phyloP scores from a whole-genome alignment of 352 stramenopile species.

The Albugo laibachii region DNA sequence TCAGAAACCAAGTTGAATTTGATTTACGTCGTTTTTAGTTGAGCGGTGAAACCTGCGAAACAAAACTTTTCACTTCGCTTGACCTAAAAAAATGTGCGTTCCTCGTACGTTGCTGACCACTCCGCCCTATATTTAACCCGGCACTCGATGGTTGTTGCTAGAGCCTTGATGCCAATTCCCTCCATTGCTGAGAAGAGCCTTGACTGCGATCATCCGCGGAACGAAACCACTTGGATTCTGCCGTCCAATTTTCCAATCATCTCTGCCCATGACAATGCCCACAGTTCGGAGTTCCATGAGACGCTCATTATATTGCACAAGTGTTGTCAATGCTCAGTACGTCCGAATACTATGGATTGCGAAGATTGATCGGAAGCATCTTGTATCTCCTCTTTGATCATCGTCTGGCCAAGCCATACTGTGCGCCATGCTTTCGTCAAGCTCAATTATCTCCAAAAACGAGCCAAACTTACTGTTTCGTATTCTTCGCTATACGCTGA shows the following conservation, averaged over 20 bases:
- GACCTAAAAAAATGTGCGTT: too few species aligned
- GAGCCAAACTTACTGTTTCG: constrained; percentile 86
- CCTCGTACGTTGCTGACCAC: too few species aligned
- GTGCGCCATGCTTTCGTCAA: constrained; percentile 91
- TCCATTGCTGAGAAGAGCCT: too few species aligned
- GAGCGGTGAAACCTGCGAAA: too few species aligned
- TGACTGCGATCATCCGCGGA: constrained; percentile 14
- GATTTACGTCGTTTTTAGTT: too few species aligned
- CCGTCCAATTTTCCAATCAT: constrained; percentile 24
- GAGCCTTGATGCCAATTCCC: too few species aligned
- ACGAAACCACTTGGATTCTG: constrained; percentile 22
- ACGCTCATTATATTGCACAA: constrained; percentile 84
- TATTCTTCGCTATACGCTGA: constrained; percentile 93
- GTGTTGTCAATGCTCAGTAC: constrained; percentile 70
- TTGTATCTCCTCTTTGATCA: constrained; percentile 96
- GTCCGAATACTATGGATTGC: constrained; percentile 84
- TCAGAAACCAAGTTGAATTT: too few species aligned
- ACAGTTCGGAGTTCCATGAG: too few species aligned
- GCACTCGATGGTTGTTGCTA: too few species aligned
- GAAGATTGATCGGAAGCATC: constrained; percentile 96
- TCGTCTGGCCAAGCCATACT: constrained; percentile 98
- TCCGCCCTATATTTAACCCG: too few species aligned
- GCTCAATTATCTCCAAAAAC: constrained; percentile 96
- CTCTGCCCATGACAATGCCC: constrained; percentile 16
- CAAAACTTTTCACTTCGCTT: too few species aligned